Base-by-base conservation (phyloP, 495 filamentous ascomycete species). In the Platismatia glauca region DNA sequence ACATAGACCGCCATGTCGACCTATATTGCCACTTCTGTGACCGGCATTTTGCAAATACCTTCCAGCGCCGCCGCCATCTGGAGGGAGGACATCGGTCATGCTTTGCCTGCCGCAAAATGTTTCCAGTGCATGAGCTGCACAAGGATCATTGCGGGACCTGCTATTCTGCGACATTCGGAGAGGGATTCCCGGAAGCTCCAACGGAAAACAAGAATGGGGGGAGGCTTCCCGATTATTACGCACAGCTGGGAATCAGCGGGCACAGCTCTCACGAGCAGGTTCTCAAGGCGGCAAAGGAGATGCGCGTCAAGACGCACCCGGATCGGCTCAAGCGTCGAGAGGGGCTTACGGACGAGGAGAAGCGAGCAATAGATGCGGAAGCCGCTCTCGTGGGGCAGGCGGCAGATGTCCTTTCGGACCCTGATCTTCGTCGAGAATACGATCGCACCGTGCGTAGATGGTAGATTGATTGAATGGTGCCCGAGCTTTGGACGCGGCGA, bases 331-430 rank as follows among this genome's bases (percentile, higher is more conserved):
- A 57, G 55, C 20, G 55, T 11, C 5, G 7, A n/a, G 20, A 22
- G 33, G 31, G 55, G 8, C 16, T 57, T 9, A 35, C 55, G 55
- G 38, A 11, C 0, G 38, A 41, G 13, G 31, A 57, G 38, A 12
- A n/a, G 55, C 1, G 22, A 24, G 8, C 7, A 15, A 57, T 57
- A 20, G 55, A 57, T 41, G 31, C 2, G 31, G 55, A 57, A 9
- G 55, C 55, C 6, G 31, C 20, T 11, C 3, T 41, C 1, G 55
- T 57, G 34, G 55, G 55, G 16, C 20, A 37, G 33, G 55, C 55
- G 55, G 55, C 55, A 33, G 55, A 57, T 37, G 38, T 57, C 1
- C 55, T 57, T 7, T 57, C 55, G 31, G 38, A 41, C 18, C 55
- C 31, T 22, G 31, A 4, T 11, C 16, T 57, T 6, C 5, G 46